Evolutionary conservation across 768 basidiomycete genomes (phyloP).

Genomic region (Cantharellus cinnabarinus): DNA sequence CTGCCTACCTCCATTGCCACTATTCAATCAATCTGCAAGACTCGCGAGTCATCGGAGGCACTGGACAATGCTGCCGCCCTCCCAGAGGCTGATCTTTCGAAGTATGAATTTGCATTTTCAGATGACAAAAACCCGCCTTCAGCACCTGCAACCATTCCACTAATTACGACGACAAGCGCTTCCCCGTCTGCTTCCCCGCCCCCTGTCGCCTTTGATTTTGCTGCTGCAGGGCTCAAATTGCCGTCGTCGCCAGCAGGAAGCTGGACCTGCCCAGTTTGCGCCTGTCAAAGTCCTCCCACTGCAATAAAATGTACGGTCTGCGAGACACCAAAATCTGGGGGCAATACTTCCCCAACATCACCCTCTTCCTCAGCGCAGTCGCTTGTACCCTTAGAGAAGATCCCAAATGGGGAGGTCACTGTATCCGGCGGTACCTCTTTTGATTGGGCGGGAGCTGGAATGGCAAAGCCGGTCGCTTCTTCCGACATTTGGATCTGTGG

Average conservation of each 20-base stretch:
- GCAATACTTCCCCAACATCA: too few species aligned
- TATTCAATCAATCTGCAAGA: neutral
- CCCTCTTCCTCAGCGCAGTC: too few species aligned
- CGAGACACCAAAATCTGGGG: constrained; percentile 16
- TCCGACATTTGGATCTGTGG: neutral
- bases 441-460: constrained; percentile 41
- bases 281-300: constrained; percentile 20
- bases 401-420: too few species aligned
- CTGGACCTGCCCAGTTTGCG: constrained; percentile 44
- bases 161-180: neutral
- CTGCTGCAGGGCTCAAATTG: constrained; percentile 38
- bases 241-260: constrained; percentile 7
- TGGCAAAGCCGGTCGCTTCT: constrained; percentile 17
- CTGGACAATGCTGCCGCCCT: neutral
- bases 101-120: neutral
- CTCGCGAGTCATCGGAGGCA: neutral
- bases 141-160: neutral
- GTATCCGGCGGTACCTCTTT: constrained; percentile 16
- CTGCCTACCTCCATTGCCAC: neutral
- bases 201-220: constrained; percentile 34
- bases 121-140: neutral
- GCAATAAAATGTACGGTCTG: constrained; percentile 32
- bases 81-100: neutral
- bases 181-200: neutral
- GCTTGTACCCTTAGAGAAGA: too few species aligned